Evolutionary conservation across 169 alveolate species (phyloP), one percentile per base, ranked within the genome.

Genomic region (Plasmodium fragile): DNA sequence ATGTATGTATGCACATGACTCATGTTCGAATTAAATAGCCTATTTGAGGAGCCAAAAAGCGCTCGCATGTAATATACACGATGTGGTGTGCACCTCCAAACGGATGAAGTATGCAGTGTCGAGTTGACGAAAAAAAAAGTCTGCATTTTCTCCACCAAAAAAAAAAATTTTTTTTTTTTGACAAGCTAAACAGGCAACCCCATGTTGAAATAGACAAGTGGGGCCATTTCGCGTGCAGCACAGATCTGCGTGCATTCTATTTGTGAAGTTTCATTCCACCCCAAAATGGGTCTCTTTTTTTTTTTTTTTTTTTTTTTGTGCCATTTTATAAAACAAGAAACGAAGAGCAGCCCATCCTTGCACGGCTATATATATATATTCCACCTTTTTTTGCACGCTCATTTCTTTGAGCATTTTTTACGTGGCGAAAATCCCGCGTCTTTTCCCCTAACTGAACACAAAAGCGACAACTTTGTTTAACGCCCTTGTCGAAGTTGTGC

Each of bases 251-350:
- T 65, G 41, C 75, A 28, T 65, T 18, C 75, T 8, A n/a, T 65
- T 65, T 65, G 75, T 65, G 36, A 65, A 25, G 30, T 65, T 65
- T 65, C 10, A 25, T 65, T 18, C 36, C 6, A 49, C 7, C 59
- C 59, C 59, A 10, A 49, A 49, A 8, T 49, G 59, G 59, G 6
- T 25, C 36, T n/a, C 36, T n/a, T 5, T 65, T n/a, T n/a, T 59
- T 59, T 59, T 59, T 59, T 59, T 25, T 59, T 65, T 65, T 65
- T 65, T 65, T 65, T 65, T 65, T 65, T 65, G 75, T 65, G 5
- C 36, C 11, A 65, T 65, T 65, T 65, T 10, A 65, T 25, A 65
- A 65, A 65, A 22, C 36, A 65, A n/a, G 8, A 49, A 49, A 49
- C 8, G 59, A 3, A 43, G 13, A 65, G 36, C 39, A 65, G 36